A percentile compares a stretch with the other conserved stretches of the same genome.
These are phyloP conservation scores for Besnoitia besnoiti DNA, from an alignment of 169 alveolate genomes.

Conservation along the genomic window DNA sequence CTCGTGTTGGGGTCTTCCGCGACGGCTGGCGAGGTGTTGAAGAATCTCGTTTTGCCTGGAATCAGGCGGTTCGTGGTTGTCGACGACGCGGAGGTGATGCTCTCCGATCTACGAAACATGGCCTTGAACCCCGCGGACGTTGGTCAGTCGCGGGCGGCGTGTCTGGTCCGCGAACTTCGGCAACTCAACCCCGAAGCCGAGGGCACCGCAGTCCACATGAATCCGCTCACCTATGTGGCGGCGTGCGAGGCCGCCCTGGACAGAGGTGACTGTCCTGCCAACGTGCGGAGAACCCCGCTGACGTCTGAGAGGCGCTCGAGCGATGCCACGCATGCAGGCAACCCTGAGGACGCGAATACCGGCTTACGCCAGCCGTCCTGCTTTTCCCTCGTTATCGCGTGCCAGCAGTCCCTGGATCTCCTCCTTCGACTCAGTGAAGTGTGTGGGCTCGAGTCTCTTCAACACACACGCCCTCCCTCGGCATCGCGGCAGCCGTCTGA, in stretches of 20 bases:
- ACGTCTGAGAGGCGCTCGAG: too few relatives aligned
- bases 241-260: too few relatives aligned
- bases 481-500: background rate
- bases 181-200: conserved; percentile 88
- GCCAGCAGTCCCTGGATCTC: conserved; percentile 25
- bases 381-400: conserved; percentile 24
- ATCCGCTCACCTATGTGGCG: background rate
- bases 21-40: conserved; percentile 82
- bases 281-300: background rate
- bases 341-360: background rate
- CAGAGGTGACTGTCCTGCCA: background rate
- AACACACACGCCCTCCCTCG: background rate
- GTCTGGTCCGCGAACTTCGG: conserved; percentile 71
- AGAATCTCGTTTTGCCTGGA: conserved; percentile 87
- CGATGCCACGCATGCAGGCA: too few relatives aligned
- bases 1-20: conserved; percentile 80
- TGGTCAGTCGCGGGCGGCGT: conserved; percentile 80
- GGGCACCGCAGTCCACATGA: conserved; percentile 71
- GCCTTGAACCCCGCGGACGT: conserved; percentile 69
- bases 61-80: conserved; percentile 81
- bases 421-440: background rate
- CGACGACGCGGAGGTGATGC: conserved; percentile 78
- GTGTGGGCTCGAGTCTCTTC: conserved; percentile 22
- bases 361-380: background rate
- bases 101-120: conserved; percentile 82